A percentile compares a stretch with the other conserved stretches of the same genome.
phyloP scores from a whole-genome alignment of 768 basidiomycete species.

The Boletus coccyginus region DNA sequence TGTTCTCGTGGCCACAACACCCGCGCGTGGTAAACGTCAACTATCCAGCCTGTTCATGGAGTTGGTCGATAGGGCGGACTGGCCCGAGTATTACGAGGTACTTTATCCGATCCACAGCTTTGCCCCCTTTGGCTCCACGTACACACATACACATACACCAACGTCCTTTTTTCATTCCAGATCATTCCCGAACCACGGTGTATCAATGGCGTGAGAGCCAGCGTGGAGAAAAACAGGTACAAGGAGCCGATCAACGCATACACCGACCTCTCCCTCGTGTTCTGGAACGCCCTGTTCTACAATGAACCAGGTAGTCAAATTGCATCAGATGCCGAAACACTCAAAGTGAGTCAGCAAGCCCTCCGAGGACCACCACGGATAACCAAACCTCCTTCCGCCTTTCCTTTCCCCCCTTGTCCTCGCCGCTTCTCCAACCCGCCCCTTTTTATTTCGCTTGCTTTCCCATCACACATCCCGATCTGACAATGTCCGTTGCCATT shows the following conservation, averaged over 20 bases:
- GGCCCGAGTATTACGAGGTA: constrained; percentile 87
- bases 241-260: constrained; percentile 67
- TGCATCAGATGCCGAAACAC: constrained; percentile 59
- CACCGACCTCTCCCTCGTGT: constrained; percentile 84
- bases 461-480: constrained; percentile 8
- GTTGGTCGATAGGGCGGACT: constrained; percentile 68
- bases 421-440: not conserved
- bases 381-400: not conserved
- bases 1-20: constrained; percentile 42
- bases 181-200: constrained; percentile 86
- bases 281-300: constrained; percentile 92
- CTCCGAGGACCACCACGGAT: constrained; percentile 25
- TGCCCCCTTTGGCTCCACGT: constrained; percentile 2
- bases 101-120: constrained; percentile 13
- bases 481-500: constrained; percentile 14
- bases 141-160: not conserved
- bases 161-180: constrained; percentile 30
- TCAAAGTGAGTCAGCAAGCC: constrained; percentile 56
- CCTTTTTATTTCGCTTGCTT: not conserved
- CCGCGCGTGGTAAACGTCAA: constrained; percentile 56
- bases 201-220: constrained; percentile 66
- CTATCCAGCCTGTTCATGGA: constrained; percentile 73
- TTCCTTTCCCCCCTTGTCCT: not conserved
- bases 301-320: constrained; percentile 78
- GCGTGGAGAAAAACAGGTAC: constrained; percentile 72